phyloP scores from a whole-genome alignment of 305 asterid species.

The Rubia balearica region DNA sequence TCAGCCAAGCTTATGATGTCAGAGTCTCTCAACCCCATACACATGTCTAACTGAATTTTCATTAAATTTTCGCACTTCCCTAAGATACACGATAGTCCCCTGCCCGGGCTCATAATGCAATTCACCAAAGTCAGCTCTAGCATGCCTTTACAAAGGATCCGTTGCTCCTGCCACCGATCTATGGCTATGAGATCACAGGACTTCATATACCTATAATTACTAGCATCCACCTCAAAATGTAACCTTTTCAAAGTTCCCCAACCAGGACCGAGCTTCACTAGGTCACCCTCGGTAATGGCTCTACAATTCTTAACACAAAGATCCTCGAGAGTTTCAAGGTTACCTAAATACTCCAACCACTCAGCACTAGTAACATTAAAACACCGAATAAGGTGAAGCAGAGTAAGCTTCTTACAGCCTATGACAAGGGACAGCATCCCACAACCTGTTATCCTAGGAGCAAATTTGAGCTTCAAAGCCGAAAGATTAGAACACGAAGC shows the following conservation, averaged over 20 bases:
- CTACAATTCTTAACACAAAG: conserved; percentile 71
- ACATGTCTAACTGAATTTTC: conserved; percentile 58
- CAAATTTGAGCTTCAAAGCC: conserved; percentile 51
- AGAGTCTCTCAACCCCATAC: conserved; percentile 65
- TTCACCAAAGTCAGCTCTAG: conserved; percentile 61
- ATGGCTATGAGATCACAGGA: conserved; percentile 49
- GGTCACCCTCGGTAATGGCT: conserved; percentile 76
- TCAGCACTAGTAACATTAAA: conserved; percentile 52
- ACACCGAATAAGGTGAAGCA: conserved; percentile 66
- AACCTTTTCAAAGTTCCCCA: conserved; percentile 52
- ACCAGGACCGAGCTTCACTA: conserved; percentile 52
- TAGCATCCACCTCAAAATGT: conserved; percentile 71
- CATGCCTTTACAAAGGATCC: conserved; percentile 56
- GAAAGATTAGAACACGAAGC: conserved; percentile 55
- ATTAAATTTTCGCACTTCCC: conserved; percentile 61
- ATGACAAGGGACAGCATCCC: conserved; percentile 67
- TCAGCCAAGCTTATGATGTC: conserved; percentile 55
- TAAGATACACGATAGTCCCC: conserved; percentile 67
- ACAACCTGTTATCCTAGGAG: conserved; percentile 69
- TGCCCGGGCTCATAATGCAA: conserved; percentile 61
- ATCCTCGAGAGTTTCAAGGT: conserved; percentile 59
- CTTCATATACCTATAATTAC: conserved; percentile 59
- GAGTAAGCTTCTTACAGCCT: conserved; percentile 52
- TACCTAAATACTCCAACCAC: conserved; percentile 80
- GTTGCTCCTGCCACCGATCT: conserved; percentile 59